These are phyloP conservation scores for Marchantia polymorpha DNA, from an alignment of 225 moss, liverwort and hornwort genomes.

Conservation along the genomic window DNA sequence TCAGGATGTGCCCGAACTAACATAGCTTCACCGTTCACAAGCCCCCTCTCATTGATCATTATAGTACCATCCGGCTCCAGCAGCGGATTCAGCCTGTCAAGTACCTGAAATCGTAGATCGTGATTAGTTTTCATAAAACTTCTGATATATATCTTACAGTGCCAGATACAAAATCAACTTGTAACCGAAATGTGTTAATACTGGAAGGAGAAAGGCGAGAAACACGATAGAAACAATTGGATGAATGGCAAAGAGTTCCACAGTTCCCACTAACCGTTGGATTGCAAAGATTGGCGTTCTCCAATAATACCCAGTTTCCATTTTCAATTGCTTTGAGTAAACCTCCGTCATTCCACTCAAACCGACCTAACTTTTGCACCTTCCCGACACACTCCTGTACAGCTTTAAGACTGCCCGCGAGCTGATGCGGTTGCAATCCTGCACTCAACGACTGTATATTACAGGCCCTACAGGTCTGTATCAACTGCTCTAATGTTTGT, in stretches of 20 bases:
- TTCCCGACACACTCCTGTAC: slow-evolving; percentile 61
- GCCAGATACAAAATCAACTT: neutral
- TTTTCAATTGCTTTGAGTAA: slow-evolving; percentile 78
- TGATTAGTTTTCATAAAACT: neutral
- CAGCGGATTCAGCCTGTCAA: slow-evolving; percentile 91
- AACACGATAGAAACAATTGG: neutral
- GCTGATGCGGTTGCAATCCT: slow-evolving; percentile 50
- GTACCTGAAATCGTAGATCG: slow-evolving; percentile 56
- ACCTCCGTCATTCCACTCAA: slow-evolving; percentile 97
- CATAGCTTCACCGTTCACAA: slow-evolving; percentile 84
- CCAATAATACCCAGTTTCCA: slow-evolving; percentile 95
- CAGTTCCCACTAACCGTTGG: slow-evolving; percentile 62
- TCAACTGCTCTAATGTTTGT: slow-evolving; percentile 70
- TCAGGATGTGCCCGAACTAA: slow-evolving; percentile 85
- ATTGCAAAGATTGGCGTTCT: slow-evolving; percentile 95
- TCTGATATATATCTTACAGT: neutral
- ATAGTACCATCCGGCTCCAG: slow-evolving; percentile 93
- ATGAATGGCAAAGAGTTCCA: neutral
- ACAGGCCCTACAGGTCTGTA: slow-evolving; percentile 44
- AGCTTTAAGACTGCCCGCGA: slow-evolving; percentile 46
- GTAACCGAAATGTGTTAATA: neutral
- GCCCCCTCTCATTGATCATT: slow-evolving; percentile 91
- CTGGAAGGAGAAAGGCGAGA: neutral
- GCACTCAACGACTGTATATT: slow-evolving; percentile 42
- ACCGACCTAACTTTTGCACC: slow-evolving; percentile 68